phyloP scores from a whole-genome alignment of 345 rosid species.

The Ceriops zippeliana region DNA sequence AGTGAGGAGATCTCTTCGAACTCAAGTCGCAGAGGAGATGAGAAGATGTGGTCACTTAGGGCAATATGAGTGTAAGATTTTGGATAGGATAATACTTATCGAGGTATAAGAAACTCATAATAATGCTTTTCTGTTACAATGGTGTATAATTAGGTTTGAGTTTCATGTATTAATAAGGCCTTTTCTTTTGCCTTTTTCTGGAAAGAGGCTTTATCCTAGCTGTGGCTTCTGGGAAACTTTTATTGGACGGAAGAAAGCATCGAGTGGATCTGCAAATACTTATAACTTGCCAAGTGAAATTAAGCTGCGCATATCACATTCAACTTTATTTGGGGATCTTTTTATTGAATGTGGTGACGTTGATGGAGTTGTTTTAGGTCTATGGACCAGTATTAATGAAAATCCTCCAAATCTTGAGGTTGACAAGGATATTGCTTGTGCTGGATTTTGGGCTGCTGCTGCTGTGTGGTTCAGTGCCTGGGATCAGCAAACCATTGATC shows the following conservation, averaged over 20 bases:
- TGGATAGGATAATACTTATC: slow-evolving; percentile 72
- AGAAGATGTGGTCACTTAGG: slow-evolving; percentile 66
- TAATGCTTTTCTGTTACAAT: slow-evolving; percentile 13
- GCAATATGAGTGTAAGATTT: slow-evolving; percentile 65
- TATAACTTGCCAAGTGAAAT: slow-evolving; percentile 40
- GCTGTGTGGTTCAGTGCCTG: slow-evolving; percentile 87
- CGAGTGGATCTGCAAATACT: slow-evolving; percentile 30
- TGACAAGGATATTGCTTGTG: slow-evolving; percentile 55
- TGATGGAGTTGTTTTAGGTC: slow-evolving; percentile 91
- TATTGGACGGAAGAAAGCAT: slow-evolving; percentile 50
- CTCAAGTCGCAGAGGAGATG: slow-evolving; percentile 77
- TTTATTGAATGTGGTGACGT: slow-evolving; percentile 84
- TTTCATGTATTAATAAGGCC: slow-evolving; percentile 21
- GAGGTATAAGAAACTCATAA: slow-evolving; percentile 54
- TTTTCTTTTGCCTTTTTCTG: slow-evolving; percentile 28
- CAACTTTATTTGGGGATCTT: slow-evolving; percentile 37
- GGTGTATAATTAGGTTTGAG: slow-evolving; percentile 16
- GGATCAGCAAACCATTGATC: slow-evolving; percentile 92
- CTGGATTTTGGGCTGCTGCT: slow-evolving; percentile 97
- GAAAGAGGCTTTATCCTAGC: slow-evolving; percentile 95
- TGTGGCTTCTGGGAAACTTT: slow-evolving; percentile 83
- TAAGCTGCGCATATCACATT: slow-evolving; percentile 45
- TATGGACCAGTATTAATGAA: slow-evolving; percentile 68
- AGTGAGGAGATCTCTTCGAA: slow-evolving; percentile 71
- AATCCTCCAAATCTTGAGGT: slow-evolving; percentile 39